Conservation (phyloP, 306 rosid species). For the Parietaria judaica region DNA sequence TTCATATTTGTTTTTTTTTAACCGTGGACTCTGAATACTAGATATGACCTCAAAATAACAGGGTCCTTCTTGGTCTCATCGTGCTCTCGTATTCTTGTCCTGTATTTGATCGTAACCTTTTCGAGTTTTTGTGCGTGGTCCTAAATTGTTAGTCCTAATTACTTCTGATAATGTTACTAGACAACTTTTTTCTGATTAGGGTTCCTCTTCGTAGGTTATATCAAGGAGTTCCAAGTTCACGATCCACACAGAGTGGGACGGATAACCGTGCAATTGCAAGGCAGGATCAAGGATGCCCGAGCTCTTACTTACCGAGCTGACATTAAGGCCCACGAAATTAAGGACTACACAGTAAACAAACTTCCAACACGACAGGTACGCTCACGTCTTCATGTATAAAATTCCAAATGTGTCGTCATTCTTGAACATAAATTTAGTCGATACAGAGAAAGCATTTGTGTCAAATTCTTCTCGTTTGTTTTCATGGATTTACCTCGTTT, state of each 20-base stretch:
- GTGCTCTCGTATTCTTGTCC: no score
- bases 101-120: no score
- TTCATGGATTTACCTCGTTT: constrained; percentile 1
- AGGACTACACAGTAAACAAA: constrained; percentile 44
- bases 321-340: constrained; percentile 63
- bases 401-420: constrained; percentile 1
- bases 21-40: no score
- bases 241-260: constrained; percentile 89
- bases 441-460: neutral
- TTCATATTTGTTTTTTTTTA: no score
- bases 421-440: neutral
- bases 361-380: constrained; percentile 85
- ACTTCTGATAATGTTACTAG: no score
- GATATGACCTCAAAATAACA: no score
- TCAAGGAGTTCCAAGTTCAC: constrained; percentile 67
- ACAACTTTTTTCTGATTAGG: neutral
- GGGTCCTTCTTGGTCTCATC: no score
- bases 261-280: constrained; percentile 85
- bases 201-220: constrained; percentile 41
- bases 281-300: constrained; percentile 70
- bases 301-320: constrained; percentile 74
- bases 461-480: neutral
- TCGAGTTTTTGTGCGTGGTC: no score
- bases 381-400: constrained; percentile 2
- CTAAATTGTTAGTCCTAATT: no score